Base-by-base conservation (phyloP, 1,139 yeast species). In the Taphrina flavorubra region DNA sequence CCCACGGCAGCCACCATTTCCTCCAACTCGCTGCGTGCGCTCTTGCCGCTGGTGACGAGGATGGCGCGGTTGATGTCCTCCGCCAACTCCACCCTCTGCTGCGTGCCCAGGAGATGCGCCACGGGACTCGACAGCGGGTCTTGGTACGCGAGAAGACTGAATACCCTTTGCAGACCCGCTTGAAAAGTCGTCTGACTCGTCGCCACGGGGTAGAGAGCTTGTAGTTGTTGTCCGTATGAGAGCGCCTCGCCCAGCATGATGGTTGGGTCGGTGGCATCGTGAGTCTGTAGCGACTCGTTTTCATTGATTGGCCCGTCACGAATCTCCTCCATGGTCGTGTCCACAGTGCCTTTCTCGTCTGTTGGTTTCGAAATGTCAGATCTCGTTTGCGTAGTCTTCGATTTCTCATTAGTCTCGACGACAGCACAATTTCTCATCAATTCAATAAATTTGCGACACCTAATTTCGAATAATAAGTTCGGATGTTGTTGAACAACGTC, bases 131-230 rank as follows among this genome's bases (percentile, higher is more conserved):
- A 69, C 58, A 72, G 70, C 0, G 87, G 87, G 69, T 85, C 79
- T 11, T 81, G 81, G 72, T 83, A 86, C 2, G 88, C 87, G 68
- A 86, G 74, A 31, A 86, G 74, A 5, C 85, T 79, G 36, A 85
- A 84, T 0, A 85, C 78, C 57, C 81, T 81, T 25, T 72, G 78
- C 76, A 73, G 83, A 70, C 73, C 78, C 11, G 76, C 76, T 58
- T 76, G 77, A 39, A 76, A 74, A 40, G 7, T 77, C 79, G 47
- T 77, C 74, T 1, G 75, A 72, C 18, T 77, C 77, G 31, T 76
- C 74, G 65, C 76, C 20, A 25, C 20, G 75, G 71, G 61, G 64
- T 79, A 84, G 49, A 77, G 75, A 6, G 77, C 72, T 53, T 83
- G 81, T 60, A 88, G 77, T 20, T 76, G 73, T 71, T 82, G 83